phyloP scores from a whole-genome alignment of 805 yeast species.

The Candida odintsovae region DNA sequence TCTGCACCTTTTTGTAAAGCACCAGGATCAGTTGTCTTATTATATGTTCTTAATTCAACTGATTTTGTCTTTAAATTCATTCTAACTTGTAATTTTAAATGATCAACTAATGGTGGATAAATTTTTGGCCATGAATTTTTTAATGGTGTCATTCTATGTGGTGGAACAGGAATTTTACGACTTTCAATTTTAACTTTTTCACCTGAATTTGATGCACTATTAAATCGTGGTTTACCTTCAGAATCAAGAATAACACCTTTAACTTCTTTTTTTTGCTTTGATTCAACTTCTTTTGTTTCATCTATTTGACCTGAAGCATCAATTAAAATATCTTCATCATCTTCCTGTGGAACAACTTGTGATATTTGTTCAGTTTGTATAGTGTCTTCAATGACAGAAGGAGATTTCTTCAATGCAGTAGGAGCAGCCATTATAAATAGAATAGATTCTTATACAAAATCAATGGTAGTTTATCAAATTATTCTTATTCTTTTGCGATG shows the following conservation, averaged over 20 bases:
- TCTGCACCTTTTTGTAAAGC: slow-evolving; percentile 98
- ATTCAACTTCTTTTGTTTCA: slow-evolving; percentile 8
- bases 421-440: slow-evolving; percentile 39
- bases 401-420: slow-evolving; percentile 28
- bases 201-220: slow-evolving; percentile 56
- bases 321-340: slow-evolving; percentile 31
- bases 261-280: slow-evolving; percentile 19
- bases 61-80: slow-evolving; percentile 88
- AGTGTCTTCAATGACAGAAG: neutral
- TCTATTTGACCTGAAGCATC: slow-evolving; percentile 30
- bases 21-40: slow-evolving; percentile 81
- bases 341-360: slow-evolving; percentile 4
- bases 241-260: slow-evolving; percentile 51
- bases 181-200: slow-evolving; percentile 74
- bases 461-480: too few species aligned
- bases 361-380: neutral
- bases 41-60: slow-evolving; percentile 79
- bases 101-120: slow-evolving; percentile 94
- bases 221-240: slow-evolving; percentile 81
- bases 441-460: too few species aligned
- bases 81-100: slow-evolving; percentile 89
- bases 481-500: neutral
- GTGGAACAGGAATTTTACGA: slow-evolving; percentile 91
- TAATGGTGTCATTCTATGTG: slow-evolving; percentile 94
- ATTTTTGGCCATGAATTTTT: slow-evolving; percentile 88